Conservation (phyloP, 805 yeast species). For the Danielia reshetovae region DNA sequence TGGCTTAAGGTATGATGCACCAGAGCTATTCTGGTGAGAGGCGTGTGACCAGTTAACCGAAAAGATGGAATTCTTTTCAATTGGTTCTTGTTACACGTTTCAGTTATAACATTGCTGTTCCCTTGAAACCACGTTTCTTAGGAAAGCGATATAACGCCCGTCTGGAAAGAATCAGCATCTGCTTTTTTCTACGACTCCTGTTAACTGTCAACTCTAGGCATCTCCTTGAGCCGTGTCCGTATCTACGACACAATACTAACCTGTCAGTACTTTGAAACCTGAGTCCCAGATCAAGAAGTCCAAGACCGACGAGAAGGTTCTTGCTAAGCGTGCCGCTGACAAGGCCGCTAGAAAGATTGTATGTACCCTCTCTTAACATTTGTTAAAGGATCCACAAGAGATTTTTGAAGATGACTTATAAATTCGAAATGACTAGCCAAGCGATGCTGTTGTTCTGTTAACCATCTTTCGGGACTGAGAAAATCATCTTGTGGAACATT, state of each 20-base stretch:
- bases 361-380: constrained; percentile 46
- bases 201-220: background rate
- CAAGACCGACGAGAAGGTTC: constrained; percentile 72
- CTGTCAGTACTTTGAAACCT: constrained; percentile 56
- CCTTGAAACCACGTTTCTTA: constrained; percentile 7
- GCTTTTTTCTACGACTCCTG: background rate
- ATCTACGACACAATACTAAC: constrained; percentile 4
- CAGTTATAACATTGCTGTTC: constrained; percentile 19
- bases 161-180: background rate
- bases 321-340: constrained; percentile 76
- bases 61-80: constrained; percentile 1
- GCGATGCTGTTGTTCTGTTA: constrained; percentile 71
- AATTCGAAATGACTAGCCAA: constrained; percentile 56
- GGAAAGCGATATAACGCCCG: constrained; percentile 17
- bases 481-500: constrained; percentile 10
- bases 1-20: constrained; percentile 16
- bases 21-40: constrained; percentile 7
- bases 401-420: constrained; percentile 48
- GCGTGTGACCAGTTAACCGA: constrained; percentile 10
- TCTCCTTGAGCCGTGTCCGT: background rate
- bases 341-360: constrained; percentile 75
- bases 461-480: constrained; percentile 88
- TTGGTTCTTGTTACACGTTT: constrained; percentile 15
- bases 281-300: constrained; percentile 83
- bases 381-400: constrained; percentile 1